Evolutionary conservation across 2,329 filamentous ascomycete species (phyloP).

Genomic region (Pseudocercospora macadamiae): DNA sequence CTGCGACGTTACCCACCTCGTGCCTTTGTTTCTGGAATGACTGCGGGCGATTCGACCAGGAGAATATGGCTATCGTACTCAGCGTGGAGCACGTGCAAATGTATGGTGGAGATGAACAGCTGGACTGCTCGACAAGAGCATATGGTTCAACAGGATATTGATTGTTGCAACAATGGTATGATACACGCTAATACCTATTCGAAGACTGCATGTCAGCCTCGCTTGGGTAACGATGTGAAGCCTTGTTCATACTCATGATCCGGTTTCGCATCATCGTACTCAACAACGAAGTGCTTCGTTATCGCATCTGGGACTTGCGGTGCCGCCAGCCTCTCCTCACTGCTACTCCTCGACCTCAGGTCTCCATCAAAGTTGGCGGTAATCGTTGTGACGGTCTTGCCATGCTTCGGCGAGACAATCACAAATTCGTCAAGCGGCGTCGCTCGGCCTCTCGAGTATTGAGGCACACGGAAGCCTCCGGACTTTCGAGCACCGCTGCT

Average conservation of each 20-base stretch:
- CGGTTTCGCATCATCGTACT: constrained; percentile 28
- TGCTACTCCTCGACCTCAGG: constrained; percentile 21
- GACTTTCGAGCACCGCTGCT: constrained; percentile 15
- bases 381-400: constrained; percentile 24
- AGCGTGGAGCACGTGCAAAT: too few relatives aligned
- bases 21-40: too few relatives aligned
- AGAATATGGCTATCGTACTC: too few relatives aligned
- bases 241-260: constrained; percentile 15
- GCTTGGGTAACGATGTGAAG: constrained; percentile 15
- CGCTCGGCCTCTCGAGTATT: constrained; percentile 11
- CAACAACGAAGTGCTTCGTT: constrained; percentile 23
- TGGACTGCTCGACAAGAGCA: too few relatives aligned
- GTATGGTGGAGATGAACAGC: too few relatives aligned
- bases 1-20: too few relatives aligned
- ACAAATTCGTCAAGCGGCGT: constrained; percentile 22
- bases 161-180: too few relatives aligned
- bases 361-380: constrained; percentile 24
- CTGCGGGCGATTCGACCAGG: too few relatives aligned
- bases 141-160: too few relatives aligned
- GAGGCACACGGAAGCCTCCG: not conserved
- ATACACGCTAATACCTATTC: too few relatives aligned
- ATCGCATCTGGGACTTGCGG: constrained; percentile 15
- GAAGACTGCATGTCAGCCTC: constrained; percentile 3
- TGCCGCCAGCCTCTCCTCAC: constrained; percentile 23
- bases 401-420: constrained; percentile 21